Percentiles rank a stretch among this genome's conserved stretches.
phyloP scores from a whole-genome alignment of 306 rosid genomes.

The Argentina anserina region DNA sequence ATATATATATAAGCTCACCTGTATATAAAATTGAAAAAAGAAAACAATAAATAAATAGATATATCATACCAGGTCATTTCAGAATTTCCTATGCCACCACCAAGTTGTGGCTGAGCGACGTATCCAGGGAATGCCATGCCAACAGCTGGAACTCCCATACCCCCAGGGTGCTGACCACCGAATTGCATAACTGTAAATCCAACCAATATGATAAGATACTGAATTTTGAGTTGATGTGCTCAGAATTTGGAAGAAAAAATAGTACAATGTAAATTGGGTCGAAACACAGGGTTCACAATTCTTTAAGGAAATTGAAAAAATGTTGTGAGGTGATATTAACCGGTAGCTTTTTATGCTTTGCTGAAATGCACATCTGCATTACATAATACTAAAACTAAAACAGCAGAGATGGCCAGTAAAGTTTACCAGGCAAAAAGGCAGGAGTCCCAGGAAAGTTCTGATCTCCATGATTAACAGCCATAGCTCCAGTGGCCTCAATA shows the following conservation, averaged over 20 bases:
- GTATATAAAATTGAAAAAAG: too few species aligned
- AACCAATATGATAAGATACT: constrained; percentile 18
- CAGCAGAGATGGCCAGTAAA: constrained; percentile 8
- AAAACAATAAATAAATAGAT: neutral
- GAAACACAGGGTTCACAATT: neutral
- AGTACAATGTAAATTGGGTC: neutral
- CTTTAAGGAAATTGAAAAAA: neutral
- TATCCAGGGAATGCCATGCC: constrained; percentile 99
- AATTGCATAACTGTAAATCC: constrained; percentile 83
- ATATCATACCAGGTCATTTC: constrained; percentile 84
- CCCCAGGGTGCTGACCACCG: constrained; percentile 96
- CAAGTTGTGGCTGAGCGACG: constrained; percentile 83
- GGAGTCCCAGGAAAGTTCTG: constrained; percentile 69
- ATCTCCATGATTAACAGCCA: constrained; percentile 66
- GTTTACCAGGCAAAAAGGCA: constrained; percentile 81
- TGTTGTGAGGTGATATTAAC: neutral
- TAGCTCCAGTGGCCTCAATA: constrained; percentile 61
- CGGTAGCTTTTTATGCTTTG: neutral
- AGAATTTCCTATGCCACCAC: constrained; percentile 62
- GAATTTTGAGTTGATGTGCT: neutral
- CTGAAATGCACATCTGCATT: neutral
- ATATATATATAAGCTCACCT: too few species aligned
- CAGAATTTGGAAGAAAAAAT: neutral
- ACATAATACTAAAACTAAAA: neutral
- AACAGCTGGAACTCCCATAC: constrained; percentile 97